These are phyloP conservation scores for Geotrichum carabidarum DNA, from an alignment of 1,139 yeast species.

Conservation along the genomic window DNA sequence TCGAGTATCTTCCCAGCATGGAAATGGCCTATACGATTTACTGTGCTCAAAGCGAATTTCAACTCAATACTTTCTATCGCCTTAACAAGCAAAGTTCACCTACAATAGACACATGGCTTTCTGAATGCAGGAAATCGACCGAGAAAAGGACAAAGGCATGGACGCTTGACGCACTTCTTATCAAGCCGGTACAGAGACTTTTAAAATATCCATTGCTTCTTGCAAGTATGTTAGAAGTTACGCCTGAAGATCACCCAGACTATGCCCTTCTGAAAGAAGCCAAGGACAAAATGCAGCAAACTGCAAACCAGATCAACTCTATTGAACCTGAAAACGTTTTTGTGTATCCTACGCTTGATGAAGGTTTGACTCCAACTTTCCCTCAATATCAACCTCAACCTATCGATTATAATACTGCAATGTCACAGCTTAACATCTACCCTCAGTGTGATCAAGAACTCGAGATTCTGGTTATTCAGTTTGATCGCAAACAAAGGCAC, in stretches of 20 bases:
- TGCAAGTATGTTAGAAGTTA: conserved; percentile 30
- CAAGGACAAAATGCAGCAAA: conserved; percentile 24
- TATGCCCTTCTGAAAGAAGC: conserved; percentile 32
- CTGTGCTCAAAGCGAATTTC: conserved; percentile 33
- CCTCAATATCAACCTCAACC: neutral
- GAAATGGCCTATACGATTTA: conserved; percentile 35
- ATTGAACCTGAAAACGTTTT: conserved; percentile 15
- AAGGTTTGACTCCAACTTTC: neutral
- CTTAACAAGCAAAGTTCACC: conserved; percentile 31
- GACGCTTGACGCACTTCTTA: conserved; percentile 41
- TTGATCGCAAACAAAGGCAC: conserved; percentile 22
- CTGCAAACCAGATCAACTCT: conserved; percentile 33
- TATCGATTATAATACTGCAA: conserved; percentile 15
- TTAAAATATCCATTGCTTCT: conserved; percentile 41
- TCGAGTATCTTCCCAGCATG: conserved; percentile 33
- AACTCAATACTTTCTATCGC: conserved; percentile 32
- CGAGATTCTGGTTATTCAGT: conserved; percentile 24
- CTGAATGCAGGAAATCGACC: conserved; percentile 30
- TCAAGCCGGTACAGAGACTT: conserved; percentile 43
- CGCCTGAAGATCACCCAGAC: conserved; percentile 35
- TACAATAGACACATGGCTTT: conserved; percentile 34
- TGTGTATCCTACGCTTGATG: neutral
- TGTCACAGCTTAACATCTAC: conserved; percentile 21
- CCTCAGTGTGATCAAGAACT: conserved; percentile 26
- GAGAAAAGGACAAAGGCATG: conserved; percentile 37